Conservation (phyloP, 495 filamentous ascomycete species). For the Jackrogersella multiformis region DNA sequence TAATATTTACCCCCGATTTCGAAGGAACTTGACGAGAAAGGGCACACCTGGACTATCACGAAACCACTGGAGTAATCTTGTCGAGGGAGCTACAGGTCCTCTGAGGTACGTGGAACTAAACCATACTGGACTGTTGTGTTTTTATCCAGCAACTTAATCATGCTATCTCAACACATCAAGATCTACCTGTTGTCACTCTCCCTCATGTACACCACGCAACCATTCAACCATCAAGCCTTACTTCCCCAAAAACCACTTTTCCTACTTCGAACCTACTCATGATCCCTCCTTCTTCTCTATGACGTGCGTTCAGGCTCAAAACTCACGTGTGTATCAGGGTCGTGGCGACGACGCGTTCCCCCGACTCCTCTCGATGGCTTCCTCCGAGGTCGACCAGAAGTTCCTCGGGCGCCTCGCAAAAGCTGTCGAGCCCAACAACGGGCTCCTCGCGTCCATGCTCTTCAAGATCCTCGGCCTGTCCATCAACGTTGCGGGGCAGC, state of each 20-base stretch:
- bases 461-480: conserved; percentile 92
- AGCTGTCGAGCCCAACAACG: conserved; percentile 73
- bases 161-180: not conserved
- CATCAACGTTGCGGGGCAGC: conserved; percentile 84
- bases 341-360: not conserved
- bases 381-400: conserved; percentile 96
- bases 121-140: not conserved
- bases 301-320: not conserved
- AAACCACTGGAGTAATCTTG: not conserved
- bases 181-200: not conserved
- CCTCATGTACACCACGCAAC: conserved; percentile 1
- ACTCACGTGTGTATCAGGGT: conserved; percentile 19
- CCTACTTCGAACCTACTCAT: not conserved
- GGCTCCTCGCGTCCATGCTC: conserved; percentile 78
- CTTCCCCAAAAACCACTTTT: not conserved
- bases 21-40: not conserved
- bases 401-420: conserved; percentile 88
- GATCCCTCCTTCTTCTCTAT: not conserved
- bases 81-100: conserved; percentile 17
- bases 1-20: not conserved
- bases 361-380: conserved; percentile 73
- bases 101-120: conserved; percentile 16
- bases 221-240: not conserved
- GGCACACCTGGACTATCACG: not conserved
- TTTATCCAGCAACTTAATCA: not conserved